These are phyloP conservation scores for Gastrodia elata DNA, from an alignment of 106 monocot genomes.

Conservation along the genomic window DNA sequence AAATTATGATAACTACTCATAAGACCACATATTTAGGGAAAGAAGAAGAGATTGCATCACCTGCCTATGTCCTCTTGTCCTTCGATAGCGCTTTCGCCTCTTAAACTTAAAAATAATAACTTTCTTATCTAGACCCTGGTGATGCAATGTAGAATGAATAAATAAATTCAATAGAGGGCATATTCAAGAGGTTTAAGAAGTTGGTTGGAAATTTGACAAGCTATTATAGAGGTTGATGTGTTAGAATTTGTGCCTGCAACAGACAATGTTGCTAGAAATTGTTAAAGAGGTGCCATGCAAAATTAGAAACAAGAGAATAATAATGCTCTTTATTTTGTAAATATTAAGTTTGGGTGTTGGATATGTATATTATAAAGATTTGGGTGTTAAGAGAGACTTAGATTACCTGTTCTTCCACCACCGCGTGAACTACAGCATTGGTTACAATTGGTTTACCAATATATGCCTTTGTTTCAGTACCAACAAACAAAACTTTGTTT, in stretches of 20 bases:
- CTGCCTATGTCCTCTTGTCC: constrained; percentile 97
- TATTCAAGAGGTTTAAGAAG: too few species aligned
- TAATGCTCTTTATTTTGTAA: too few species aligned
- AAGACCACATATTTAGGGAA: background rate
- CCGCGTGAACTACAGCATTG: constrained; percentile 95
- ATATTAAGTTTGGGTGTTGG: too few species aligned
- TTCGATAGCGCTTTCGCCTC: constrained; percentile 86
- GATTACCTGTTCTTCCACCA: constrained; percentile 89
- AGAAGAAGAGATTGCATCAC: constrained; percentile 15
- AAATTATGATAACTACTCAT: background rate
- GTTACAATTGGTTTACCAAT: constrained; percentile 86
- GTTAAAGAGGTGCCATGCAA: too few species aligned
- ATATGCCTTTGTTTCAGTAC: constrained; percentile 66
- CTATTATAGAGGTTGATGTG: too few species aligned
- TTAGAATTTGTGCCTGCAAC: too few species aligned
- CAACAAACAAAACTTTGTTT: constrained; percentile 91
- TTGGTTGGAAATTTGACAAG: too few species aligned
- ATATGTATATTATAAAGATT: too few species aligned
- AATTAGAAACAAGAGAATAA: too few species aligned
- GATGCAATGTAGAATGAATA: background rate
- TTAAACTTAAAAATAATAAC: constrained; percentile 93
- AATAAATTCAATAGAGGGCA: background rate
- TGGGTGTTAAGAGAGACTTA: too few species aligned
- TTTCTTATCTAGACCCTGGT: constrained; percentile 77
- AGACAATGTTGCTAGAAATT: background rate